These are phyloP conservation scores for Boletus coccyginus DNA, from an alignment of 768 basidiomycete genomes.

Conservation along the genomic window DNA sequence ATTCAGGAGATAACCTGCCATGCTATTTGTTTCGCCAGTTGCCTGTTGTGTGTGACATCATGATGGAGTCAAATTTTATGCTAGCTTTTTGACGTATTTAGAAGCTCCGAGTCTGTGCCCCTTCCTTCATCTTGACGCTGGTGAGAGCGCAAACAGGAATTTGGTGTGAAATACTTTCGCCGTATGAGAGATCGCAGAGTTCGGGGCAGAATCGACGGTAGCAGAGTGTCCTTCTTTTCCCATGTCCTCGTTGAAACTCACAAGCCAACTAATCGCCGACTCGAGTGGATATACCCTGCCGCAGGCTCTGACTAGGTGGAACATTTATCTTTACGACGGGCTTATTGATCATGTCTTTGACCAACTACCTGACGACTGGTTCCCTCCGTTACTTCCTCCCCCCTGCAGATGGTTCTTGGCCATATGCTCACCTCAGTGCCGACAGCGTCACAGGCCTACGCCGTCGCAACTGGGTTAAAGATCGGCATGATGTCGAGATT, in stretches of 20 bases:
- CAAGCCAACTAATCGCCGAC: background rate
- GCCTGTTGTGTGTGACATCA: too few relatives aligned
- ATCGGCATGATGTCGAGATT: conserved; percentile 17
- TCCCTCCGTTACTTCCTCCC: conserved; percentile 19
- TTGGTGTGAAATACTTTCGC: background rate
- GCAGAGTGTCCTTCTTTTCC: background rate
- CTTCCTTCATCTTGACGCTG: too few relatives aligned
- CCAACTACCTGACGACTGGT: conserved; percentile 15
- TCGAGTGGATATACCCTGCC: conserved; percentile 3
- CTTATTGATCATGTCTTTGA: conserved; percentile 9
- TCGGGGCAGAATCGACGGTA: background rate
- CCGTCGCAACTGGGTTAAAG: conserved; percentile 22
- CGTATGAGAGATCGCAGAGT: background rate
- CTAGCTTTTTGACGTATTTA: too few relatives aligned
- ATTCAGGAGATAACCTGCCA: too few relatives aligned
- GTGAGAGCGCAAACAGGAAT: too few relatives aligned
- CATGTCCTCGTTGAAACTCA: background rate
- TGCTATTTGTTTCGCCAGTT: too few relatives aligned
- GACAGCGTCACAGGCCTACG: conserved; percentile 12
- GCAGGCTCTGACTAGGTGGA: conserved; percentile 26
- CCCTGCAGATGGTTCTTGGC: conserved; percentile 17
- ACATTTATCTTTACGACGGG: background rate
- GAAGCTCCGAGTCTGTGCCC: too few relatives aligned
- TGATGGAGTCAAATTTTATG: too few relatives aligned
- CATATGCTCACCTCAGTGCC: conserved; percentile 16